A percentile compares a stretch with the other conserved stretches of the same genome.
Evolutionary conservation across 169 alveolate genomes (phyloP).

Genomic region (Plasmodium adleri): DNA sequence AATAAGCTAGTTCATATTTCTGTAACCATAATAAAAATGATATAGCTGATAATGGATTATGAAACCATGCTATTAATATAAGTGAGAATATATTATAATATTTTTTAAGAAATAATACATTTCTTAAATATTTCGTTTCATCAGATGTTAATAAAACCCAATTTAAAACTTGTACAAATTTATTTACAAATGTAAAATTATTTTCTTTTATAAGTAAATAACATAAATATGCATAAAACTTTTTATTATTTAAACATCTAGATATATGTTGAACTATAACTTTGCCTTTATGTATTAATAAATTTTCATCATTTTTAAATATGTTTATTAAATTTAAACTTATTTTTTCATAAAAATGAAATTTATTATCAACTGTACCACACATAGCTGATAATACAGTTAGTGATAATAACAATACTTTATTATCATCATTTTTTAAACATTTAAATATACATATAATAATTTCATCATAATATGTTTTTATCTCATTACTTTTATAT

Average conservation of each 20-base stretch:
- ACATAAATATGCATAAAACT: conserved; percentile 61
- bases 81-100: conserved; percentile 72
- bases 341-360: conserved; percentile 52
- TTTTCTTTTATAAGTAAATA: conserved; percentile 42
- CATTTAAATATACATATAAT: conserved; percentile 51
- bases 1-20: conserved; percentile 82
- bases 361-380: conserved; percentile 59
- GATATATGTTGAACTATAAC: conserved; percentile 50
- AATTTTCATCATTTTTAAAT: conserved; percentile 48
- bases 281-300: conserved; percentile 66
- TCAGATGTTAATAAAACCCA: conserved; percentile 86
- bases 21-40: conserved; percentile 85
- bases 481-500: conserved; percentile 51
- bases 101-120: conserved; percentile 74
- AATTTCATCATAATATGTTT: conserved; percentile 39
- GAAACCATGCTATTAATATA: conserved; percentile 81
- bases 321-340: conserved; percentile 23
- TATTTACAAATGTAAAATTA: conserved; percentile 52
- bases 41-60: conserved; percentile 80
- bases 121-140: conserved; percentile 83
- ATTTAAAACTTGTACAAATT: conserved; percentile 81
- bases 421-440: conserved; percentile 43
- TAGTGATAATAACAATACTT: conserved; percentile 52
- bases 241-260: conserved; percentile 58
- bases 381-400: conserved; percentile 76